Evolutionary conservation across 2,329 filamentous ascomycete genomes (phyloP).

Genomic region (Penicillium palitans): DNA sequence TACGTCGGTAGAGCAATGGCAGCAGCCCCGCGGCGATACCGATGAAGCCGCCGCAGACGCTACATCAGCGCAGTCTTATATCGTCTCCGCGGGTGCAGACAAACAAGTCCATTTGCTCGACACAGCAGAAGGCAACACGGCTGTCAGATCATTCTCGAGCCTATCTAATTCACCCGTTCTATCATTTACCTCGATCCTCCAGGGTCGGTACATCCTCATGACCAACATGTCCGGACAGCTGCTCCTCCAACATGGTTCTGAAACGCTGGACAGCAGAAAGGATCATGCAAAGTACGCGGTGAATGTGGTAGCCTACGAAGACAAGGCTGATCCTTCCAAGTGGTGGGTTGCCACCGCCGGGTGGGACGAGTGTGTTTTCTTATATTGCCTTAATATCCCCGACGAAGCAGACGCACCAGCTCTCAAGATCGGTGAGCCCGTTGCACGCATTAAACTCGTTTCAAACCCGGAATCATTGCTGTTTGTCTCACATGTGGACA

Average conservation of each 20-base stretch:
- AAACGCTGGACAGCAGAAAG: conserved; percentile 50
- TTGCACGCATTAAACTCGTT: conserved; percentile 32
- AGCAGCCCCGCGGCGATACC: conserved; percentile 17
- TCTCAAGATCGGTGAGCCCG: conserved; percentile 29
- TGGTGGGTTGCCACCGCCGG: conserved; percentile 58
- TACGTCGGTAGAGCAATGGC: conserved; percentile 46
- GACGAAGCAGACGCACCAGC: conserved; percentile 5
- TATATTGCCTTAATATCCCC: conserved; percentile 46
- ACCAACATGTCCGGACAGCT: conserved; percentile 62
- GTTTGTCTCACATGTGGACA: conserved; percentile 54
- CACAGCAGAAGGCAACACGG: conserved; percentile 20
- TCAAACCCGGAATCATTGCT: conserved; percentile 60
- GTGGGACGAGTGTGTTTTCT: conserved; percentile 59
- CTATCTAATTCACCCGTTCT: conserved; percentile 52
- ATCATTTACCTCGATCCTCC: conserved; percentile 48
- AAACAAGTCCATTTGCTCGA: conserved; percentile 51
- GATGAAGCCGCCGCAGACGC: conserved; percentile 13
- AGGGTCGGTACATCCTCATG: conserved; percentile 50
- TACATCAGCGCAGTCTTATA: conserved; percentile 21
- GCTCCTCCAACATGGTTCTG: conserved; percentile 48
- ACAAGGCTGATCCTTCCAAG: conserved; percentile 27
- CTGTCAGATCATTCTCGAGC: conserved; percentile 28
- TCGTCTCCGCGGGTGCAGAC: conserved; percentile 51
- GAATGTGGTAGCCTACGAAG: conserved; percentile 47
- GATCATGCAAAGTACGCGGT: conserved; percentile 63